Evolutionary conservation across 2,329 filamentous ascomycete species (phyloP).

Genomic region (Mycosphaerella sp.): DNA sequence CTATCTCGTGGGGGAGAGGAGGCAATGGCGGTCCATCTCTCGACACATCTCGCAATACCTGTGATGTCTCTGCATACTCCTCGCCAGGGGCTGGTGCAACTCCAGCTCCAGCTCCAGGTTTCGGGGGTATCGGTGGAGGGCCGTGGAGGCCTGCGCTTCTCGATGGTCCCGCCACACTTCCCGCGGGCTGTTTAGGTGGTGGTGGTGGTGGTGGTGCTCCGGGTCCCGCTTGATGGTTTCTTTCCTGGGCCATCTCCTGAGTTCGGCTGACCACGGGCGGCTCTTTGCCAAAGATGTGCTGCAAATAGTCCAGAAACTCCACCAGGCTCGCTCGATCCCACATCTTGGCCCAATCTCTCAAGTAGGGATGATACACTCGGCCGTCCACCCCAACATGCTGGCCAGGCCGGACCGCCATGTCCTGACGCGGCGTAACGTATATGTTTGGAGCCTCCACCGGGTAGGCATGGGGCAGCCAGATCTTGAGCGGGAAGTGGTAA

Average conservation of each 20-base stretch:
- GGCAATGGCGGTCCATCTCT: constrained; percentile 31
- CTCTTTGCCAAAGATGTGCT: constrained; percentile 88
- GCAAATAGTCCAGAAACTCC: constrained; percentile 75
- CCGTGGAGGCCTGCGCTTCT: constrained; percentile 17
- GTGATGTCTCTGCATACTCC: constrained; percentile 24
- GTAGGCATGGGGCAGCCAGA: constrained; percentile 92
- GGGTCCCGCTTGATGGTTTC: constrained; percentile 58
- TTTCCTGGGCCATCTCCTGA: constrained; percentile 45
- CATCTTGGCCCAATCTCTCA: constrained; percentile 80
- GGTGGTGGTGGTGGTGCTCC: constrained; percentile 31
- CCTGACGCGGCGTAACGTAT: constrained; percentile 81
- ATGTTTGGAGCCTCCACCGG: constrained; percentile 77
- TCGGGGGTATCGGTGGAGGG: constrained; percentile 50
- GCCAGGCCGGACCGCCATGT: constrained; percentile 83
- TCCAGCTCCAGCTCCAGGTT: constrained; percentile 50
- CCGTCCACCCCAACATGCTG: constrained; percentile 94
- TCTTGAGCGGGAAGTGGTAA: constrained; percentile 82
- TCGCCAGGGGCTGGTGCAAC: constrained; percentile 28
- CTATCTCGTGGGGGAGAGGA: constrained; percentile 10
- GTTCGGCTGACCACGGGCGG: constrained; percentile 79
- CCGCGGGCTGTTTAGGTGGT: constrained; percentile 34
- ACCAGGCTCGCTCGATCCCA: constrained; percentile 78
- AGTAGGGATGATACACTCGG: constrained; percentile 89
- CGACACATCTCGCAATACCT: constrained; percentile 9
- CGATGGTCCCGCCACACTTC: constrained; percentile 7